phyloP scores from a whole-genome alignment of 176 grass and related monocot genomes.

The Urochloa ruziziensis region DNA sequence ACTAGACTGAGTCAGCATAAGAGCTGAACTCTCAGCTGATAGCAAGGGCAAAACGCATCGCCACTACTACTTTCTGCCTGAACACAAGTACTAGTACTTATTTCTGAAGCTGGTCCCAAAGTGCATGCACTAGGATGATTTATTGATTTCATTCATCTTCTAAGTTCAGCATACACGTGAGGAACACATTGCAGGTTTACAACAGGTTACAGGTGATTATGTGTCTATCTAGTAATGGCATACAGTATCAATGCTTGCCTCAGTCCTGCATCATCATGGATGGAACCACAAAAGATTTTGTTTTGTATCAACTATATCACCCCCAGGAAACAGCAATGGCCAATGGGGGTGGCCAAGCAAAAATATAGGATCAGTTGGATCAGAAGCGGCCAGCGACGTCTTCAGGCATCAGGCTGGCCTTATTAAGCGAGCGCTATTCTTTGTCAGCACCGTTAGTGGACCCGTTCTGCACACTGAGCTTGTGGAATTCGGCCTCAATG shows the following conservation, averaged over 20 bases:
- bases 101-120: conserved; percentile 1
- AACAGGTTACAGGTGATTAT: conserved; percentile 12
- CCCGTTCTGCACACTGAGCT: conserved; percentile 55
- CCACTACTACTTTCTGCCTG: conserved; percentile 3
- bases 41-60: not conserved
- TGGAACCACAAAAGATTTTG: conserved; percentile 26
- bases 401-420: not conserved
- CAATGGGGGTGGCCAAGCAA: not conserved
- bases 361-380: conserved; percentile 36
- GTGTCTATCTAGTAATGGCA: conserved; percentile 13
- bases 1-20: not conserved
- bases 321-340: conserved; percentile 13
- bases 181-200: not conserved
- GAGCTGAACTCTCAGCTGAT: not conserved
- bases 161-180: conserved; percentile 1
- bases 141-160: not conserved
- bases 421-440: not conserved
- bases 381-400: not conserved
- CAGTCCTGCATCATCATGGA: conserved; percentile 27
- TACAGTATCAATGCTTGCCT: not conserved
- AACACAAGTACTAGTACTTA: no score
- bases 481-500: conserved; percentile 80
- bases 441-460: conserved; percentile 17
- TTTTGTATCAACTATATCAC: conserved; percentile 15
- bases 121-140: conserved; percentile 16